A percentile compares a stretch with the other conserved stretches of the same genome.
phyloP scores from a whole-genome alignment of 139 green algal genomes.

The Coelastrella sp. region DNA sequence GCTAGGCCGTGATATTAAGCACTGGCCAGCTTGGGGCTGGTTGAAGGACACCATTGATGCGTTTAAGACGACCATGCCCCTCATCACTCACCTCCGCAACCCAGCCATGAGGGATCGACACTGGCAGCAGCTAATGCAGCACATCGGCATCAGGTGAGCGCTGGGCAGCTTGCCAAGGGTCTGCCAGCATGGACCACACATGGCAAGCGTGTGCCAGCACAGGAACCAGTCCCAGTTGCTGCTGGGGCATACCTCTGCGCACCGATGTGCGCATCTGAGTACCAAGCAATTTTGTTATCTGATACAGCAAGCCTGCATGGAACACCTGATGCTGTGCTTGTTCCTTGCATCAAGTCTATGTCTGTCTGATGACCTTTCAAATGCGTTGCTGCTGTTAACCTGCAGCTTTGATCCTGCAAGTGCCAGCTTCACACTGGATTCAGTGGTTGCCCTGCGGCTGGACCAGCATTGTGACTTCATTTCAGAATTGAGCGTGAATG shows the following conservation, averaged over 20 bases:
- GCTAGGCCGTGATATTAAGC: constrained; percentile 84
- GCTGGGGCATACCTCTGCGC: no score
- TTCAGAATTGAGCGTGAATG: constrained; percentile 78
- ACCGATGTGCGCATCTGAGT: no score
- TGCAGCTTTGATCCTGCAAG: constrained; percentile 76
- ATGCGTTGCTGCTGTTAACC: no score
- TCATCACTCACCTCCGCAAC: constrained; percentile 91
- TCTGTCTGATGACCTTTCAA: no score
- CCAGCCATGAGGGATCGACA: constrained; percentile 84
- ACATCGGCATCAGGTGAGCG: constrained; percentile 49
- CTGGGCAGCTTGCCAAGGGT: not conserved
- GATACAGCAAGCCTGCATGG: no score
- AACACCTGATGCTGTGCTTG: no score
- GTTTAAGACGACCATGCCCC: constrained; percentile 93
- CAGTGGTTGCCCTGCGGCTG: constrained; percentile 78
- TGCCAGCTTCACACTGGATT: constrained; percentile 82
- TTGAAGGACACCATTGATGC: constrained; percentile 83
- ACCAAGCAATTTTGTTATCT: no score
- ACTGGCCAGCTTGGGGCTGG: constrained; percentile 78
- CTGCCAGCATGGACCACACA: not conserved
- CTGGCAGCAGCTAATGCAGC: constrained; percentile 85
- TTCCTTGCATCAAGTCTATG: no score
- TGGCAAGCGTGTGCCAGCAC: not conserved
- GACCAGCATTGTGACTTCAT: constrained; percentile 87
- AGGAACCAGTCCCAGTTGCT: not conserved